Evolutionary conservation across 345 rosid genomes (phyloP), one percentile per base, ranked within the genome.

Genomic region (Ricinus communis): DNA sequence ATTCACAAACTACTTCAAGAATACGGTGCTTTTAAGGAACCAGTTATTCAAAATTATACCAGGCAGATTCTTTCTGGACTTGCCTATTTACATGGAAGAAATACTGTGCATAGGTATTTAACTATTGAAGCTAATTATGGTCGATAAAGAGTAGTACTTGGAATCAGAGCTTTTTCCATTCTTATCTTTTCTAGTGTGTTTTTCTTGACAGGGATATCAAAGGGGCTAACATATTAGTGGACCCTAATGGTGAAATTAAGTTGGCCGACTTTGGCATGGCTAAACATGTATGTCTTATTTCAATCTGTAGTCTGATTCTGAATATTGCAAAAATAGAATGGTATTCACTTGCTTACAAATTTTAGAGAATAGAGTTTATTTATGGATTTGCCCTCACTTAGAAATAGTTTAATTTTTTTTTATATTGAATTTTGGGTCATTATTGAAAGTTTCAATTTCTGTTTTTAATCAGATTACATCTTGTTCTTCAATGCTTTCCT

Each of bases 221-320:
- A 85, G 97, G 99, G 47, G 99, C 97, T 14, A 95, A 95, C 82
- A 90, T 95, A 72, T 83, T 95, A 77, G 99, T 91, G 38, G 97
- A 89, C 80, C 99, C 99, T 21, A 81, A 87, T 62, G 99, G 99
- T 56, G 97, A 87, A 82, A 87, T 94, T 86, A 94, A 94, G 90
- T 73, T 94, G 83, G 93, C 84, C 4, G 99, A 94, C 80, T 94
- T 94, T 74, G 99, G 99, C 84, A 94, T 94, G 97, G 96, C 99
- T 68, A 94, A 88, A 79, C 97, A 90, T 82, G 99, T 94, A 90
- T 67, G 86, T 52, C 47, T 59, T 64, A 56, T 75, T 53, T 77
- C 63, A 22, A 58, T 36, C 10, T 12, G n/a, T 18, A 57, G 64
- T 21, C 65, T 62, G 24, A 25, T 68, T 22, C 49, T 45, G 56